Evolutionary conservation across 2,329 filamentous ascomycete species (phyloP).

Genomic region (Elsinoe necatrix): DNA sequence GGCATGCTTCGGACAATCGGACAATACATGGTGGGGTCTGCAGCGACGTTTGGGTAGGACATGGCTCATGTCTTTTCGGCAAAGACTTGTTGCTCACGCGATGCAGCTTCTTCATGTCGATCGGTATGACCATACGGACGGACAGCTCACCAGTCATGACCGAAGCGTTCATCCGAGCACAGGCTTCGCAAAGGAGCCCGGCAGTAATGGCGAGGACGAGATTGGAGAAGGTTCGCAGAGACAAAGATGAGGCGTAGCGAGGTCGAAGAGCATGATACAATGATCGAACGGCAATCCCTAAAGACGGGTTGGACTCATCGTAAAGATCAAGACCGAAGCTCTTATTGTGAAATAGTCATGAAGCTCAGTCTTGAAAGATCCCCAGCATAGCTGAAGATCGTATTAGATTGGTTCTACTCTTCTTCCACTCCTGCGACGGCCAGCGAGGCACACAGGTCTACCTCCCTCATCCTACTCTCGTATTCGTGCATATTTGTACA

Average conservation of each 20-base stretch:
- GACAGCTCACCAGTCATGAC: constrained; percentile 71
- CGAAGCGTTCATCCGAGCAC: constrained; percentile 67
- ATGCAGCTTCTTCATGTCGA: constrained; percentile 88
- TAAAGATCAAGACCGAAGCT: neutral
- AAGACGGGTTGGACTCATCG: too few relatives aligned
- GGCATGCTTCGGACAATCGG: constrained; percentile 90
- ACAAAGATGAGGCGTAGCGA: neutral
- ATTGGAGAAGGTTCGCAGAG: neutral
- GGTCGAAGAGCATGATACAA: neutral
- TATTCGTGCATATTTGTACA: neutral
- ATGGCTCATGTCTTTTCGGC: neutral
- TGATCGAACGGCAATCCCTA: too few relatives aligned
- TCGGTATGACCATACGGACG: constrained; percentile 90
- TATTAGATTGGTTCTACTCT: constrained; percentile 9
- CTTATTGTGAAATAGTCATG: neutral
- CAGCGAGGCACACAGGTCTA: constrained; percentile 8
- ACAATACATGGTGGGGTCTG: constrained; percentile 93
- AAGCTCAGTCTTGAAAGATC: neutral
- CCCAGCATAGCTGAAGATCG: neutral
- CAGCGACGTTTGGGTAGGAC: constrained; percentile 57
- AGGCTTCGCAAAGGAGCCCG: constrained; percentile 51
- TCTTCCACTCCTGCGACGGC: neutral
- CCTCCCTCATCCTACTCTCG: neutral
- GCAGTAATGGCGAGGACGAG: constrained; percentile 53
- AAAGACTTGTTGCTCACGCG: neutral